Evolutionary conservation across 1,284 basidiomycete species (phyloP).

Genomic region (Phylloporus sp.): DNA sequence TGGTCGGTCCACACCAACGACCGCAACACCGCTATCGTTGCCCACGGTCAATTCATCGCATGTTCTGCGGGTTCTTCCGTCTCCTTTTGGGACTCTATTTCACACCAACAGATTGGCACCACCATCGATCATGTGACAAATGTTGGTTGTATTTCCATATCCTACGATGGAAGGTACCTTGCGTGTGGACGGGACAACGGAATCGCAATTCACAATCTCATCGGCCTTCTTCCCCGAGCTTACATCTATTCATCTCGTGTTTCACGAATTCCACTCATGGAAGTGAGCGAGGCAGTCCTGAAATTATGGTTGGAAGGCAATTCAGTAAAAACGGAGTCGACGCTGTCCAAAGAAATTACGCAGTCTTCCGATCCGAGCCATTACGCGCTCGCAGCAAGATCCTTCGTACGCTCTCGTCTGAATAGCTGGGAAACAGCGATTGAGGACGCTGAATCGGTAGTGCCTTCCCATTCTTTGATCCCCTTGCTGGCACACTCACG

Average conservation of each 20-base stretch:
- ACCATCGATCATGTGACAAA: no score
- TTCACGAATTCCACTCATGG: no score
- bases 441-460: background rate
- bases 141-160: slow-evolving; percentile 3
- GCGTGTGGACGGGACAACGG: slow-evolving; percentile 6
- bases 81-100: slow-evolving; percentile 12
- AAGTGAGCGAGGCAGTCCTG: background rate
- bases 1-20: background rate
- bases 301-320: slow-evolving; percentile 2
- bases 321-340: background rate
- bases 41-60: background rate
- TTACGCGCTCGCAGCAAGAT: background rate
- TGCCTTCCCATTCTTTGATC: background rate
- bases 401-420: slow-evolving; percentile 7
- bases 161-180: slow-evolving; percentile 7
- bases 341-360: slow-evolving; percentile 7
- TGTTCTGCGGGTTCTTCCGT: slow-evolving; percentile 7
- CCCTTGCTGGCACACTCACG: background rate
- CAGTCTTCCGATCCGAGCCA: background rate
- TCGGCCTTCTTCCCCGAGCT: background rate
- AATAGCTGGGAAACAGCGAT: slow-evolving; percentile 6
- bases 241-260: no score
- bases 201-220: slow-evolving; percentile 4
- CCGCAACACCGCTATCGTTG: background rate
- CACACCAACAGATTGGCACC: slow-evolving; percentile 6